A percentile compares a stretch with the other conserved stretches of the same genome.
phyloP scores from a whole-genome alignment of 441 rosid genomes.

The Capsella rubella region DNA sequence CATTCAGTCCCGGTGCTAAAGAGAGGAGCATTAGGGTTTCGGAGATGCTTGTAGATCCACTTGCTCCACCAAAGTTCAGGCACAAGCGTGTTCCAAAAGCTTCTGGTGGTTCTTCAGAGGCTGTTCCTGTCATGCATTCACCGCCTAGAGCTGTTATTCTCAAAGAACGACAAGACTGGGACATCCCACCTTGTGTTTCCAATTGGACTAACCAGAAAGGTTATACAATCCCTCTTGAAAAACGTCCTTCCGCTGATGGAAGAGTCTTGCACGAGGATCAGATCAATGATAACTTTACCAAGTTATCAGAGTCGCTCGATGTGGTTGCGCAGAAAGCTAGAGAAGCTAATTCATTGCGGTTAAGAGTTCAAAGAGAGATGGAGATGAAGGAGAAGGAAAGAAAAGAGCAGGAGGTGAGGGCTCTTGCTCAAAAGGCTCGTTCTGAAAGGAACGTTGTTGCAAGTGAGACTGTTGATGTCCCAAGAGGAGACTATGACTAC shows the following conservation, averaged over 20 bases:
- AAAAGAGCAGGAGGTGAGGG: constrained; percentile 85
- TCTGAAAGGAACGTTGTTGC: constrained; percentile 82
- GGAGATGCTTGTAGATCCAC: constrained; percentile 93
- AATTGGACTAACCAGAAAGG: constrained; percentile 96
- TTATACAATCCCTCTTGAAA: constrained; percentile 91
- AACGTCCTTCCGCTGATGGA: constrained; percentile 96
- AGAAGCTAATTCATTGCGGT: constrained; percentile 89
- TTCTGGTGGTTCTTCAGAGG: constrained; percentile 31
- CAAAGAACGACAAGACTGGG: constrained; percentile 91
- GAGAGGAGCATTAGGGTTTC: constrained; percentile 88
- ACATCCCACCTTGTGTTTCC: constrained; percentile 92
- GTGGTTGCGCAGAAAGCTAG: constrained; percentile 89
- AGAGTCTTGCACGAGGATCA: constrained; percentile 73
- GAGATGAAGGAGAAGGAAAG: constrained; percentile 89
- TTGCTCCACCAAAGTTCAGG: constrained; percentile 93
- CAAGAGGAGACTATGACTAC: constrained; percentile 37
- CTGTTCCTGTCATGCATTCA: constrained; percentile 94
- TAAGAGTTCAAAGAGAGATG: constrained; percentile 90
- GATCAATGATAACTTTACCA: constrained; percentile 70
- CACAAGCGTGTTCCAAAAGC: constrained; percentile 68
- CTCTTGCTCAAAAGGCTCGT: constrained; percentile 88
- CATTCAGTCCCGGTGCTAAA: constrained; percentile 88
- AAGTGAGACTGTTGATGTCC: constrained; percentile 55
- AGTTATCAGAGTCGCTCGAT: constrained; percentile 81
- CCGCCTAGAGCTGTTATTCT: constrained; percentile 95